Evolutionary conservation across 83 land plant genomes (phyloP).

Genomic region (Picea abies): DNA sequence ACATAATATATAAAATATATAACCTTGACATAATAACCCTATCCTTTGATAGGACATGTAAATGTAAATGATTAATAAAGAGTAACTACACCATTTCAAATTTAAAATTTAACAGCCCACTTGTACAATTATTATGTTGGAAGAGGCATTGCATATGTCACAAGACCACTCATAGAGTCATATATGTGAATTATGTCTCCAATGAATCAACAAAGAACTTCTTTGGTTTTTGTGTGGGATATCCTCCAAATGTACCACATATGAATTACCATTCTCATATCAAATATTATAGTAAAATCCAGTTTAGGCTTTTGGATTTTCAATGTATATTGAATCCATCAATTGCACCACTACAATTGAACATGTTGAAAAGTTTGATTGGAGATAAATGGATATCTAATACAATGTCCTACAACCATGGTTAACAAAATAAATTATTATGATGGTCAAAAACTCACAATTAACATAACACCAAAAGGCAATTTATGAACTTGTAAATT

Average conservation of each 20-base stretch:
- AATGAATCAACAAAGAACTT: constrained; percentile 36
- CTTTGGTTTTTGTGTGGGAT: constrained; percentile 57
- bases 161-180: constrained; percentile 38
- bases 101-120: constrained; percentile 51
- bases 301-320: constrained; percentile 15
- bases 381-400: too few relatives aligned
- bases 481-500: too few relatives aligned
- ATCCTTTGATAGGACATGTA: too few relatives aligned
- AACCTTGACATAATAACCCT: too few relatives aligned
- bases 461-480: too few relatives aligned
- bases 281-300: constrained; percentile 29
- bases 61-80: too few relatives aligned
- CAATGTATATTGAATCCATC: accelerated
- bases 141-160: constrained; percentile 44
- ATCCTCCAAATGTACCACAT: constrained; percentile 72
- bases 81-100: constrained; percentile 3
- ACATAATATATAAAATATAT: too few relatives aligned
- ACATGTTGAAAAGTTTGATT: too few relatives aligned
- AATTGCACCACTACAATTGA: too few relatives aligned
- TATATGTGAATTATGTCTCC: constrained; percentile 43
- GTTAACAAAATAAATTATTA: too few relatives aligned
- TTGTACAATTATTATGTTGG: constrained; percentile 55
- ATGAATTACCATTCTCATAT: constrained; percentile 43
- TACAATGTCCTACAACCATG: too few relatives aligned
- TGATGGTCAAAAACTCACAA: too few relatives aligned